Conservation (phyloP, 805 yeast genomes). For the Saturnispora besseyi region DNA sequence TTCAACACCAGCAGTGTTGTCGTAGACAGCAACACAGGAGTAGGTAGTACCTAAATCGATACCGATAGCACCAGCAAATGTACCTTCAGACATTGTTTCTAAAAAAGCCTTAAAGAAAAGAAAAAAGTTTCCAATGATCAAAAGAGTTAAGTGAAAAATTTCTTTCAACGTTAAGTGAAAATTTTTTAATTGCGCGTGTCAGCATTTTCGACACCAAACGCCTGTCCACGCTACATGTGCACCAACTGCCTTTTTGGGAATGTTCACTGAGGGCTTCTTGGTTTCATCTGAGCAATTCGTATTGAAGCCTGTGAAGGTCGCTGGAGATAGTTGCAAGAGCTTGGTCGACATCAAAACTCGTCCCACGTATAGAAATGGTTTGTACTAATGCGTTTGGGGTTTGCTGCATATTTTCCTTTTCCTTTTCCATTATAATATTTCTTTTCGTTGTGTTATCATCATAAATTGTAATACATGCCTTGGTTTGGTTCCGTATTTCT, state of each 20-base stretch:
- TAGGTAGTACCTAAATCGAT: conserved; percentile 91
- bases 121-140: not conserved
- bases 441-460: conserved; percentile 14
- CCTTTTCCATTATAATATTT: not conserved
- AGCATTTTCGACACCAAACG: not conserved
- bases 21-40: conserved; percentile 71
- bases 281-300: not conserved
- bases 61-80: conserved; percentile 99
- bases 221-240: not conserved
- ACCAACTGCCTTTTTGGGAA: not conserved
- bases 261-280: not conserved
- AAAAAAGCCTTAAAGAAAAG: not conserved
- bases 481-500: conserved; percentile 26
- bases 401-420: not conserved
- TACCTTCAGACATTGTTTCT: conserved; percentile 86
- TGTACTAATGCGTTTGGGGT: not conserved
- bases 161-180: conserved; percentile 13
- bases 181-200: conserved; percentile 7
- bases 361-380: not conserved
- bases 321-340: not conserved
- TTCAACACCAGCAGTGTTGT: conserved; percentile 57
- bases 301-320: not conserved
- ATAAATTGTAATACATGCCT: conserved; percentile 33
- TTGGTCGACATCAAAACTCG: not conserved
- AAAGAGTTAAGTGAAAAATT: conserved; percentile 15